These are phyloP conservation scores for Xylaria curta DNA, from an alignment of 495 filamentous ascomycete species.

Conservation along the genomic window DNA sequence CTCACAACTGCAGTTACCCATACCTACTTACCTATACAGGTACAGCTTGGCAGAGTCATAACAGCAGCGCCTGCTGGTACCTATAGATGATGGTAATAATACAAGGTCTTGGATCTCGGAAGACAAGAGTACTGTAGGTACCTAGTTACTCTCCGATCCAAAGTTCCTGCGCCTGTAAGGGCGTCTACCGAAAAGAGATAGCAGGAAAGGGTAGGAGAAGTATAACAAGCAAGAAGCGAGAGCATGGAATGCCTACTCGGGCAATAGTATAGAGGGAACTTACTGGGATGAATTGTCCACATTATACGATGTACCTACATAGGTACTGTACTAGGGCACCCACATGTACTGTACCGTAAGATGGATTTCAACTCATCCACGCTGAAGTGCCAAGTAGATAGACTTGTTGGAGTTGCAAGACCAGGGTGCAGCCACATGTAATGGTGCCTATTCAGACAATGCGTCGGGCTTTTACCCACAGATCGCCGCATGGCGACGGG, in stretches of 20 bases:
- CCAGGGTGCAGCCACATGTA: slow-evolving; percentile 20
- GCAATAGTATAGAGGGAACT: too few species aligned
- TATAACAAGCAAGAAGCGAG: neutral
- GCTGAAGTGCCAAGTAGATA: slow-evolving; percentile 4
- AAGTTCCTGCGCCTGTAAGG: neutral
- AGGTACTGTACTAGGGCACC: neutral
- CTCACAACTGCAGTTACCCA: neutral
- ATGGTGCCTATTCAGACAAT: slow-evolving; percentile 32
- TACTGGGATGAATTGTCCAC: too few species aligned
- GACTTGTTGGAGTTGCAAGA: slow-evolving; percentile 22
- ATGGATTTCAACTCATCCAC: neutral
- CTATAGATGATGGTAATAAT: neutral
- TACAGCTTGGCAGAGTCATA: neutral
- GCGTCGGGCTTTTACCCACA: slow-evolving; percentile 33
- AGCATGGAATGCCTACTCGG: neutral
- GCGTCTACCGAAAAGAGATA: neutral
- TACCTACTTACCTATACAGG: neutral
- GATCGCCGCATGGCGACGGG: slow-evolving; percentile 42
- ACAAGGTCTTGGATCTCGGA: slow-evolving; percentile 14
- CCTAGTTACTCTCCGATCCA: slow-evolving; percentile 1
- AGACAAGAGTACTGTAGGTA: slow-evolving; percentile 2
- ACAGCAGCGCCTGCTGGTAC: neutral
- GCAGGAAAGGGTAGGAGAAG: neutral
- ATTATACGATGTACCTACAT: neutral
- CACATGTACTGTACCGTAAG: neutral